phyloP scores from a whole-genome alignment of 257 asterid genomes.

The Solanum ossicruentum region DNA sequence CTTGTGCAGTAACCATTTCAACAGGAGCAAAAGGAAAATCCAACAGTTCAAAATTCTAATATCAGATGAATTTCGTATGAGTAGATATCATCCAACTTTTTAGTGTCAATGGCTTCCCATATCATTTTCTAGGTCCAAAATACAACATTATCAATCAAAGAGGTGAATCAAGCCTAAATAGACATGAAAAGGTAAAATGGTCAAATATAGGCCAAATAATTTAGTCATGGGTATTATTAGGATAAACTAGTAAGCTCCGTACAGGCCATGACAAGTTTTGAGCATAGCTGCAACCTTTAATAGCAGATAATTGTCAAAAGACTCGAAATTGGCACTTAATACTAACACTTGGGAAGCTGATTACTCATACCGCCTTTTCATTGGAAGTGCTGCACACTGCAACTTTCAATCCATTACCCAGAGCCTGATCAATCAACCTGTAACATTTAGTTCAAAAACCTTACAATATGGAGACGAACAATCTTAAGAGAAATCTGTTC shows the following conservation, averaged over 20 bases:
- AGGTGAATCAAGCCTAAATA: not conserved
- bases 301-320: not conserved
- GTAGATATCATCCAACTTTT: not conserved
- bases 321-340: not conserved
- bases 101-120: not conserved
- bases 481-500: not conserved
- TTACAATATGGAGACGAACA: not conserved
- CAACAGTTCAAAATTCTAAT: not conserved
- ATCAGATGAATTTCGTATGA: not conserved
- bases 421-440: slow-evolving; percentile 93
- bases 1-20: not conserved
- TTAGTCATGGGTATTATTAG: not conserved
- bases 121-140: not conserved
- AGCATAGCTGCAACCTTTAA: not conserved
- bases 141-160: not conserved
- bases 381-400: slow-evolving; percentile 98
- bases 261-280: not conserved
- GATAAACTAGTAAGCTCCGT: not conserved
- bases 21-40: not conserved
- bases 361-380: slow-evolving; percentile 96
- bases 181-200: not conserved
- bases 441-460: not conserved
- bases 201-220: not conserved
- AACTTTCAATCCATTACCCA: slow-evolving; percentile 62
- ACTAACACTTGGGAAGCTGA: slow-evolving; percentile 34